A percentile compares a stretch with the other conserved stretches of the same genome.
Evolutionary conservation across 371 early-diverging fungal species (phyloP).

Genomic region (Mortierella sp.): DNA sequence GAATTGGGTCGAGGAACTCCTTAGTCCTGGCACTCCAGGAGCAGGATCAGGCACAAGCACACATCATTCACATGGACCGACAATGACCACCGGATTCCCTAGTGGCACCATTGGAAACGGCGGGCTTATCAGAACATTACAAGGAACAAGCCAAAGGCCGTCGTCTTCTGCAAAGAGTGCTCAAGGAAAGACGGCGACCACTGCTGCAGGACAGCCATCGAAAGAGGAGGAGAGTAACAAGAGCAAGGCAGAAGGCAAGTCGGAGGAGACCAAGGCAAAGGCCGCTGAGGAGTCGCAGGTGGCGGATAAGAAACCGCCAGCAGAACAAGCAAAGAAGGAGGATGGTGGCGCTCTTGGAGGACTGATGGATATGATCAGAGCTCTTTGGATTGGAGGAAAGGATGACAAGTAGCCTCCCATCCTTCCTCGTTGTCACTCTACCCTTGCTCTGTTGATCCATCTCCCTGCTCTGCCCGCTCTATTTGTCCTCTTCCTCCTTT

Average conservation of each 20-base stretch:
- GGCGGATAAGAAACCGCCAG: not conserved
- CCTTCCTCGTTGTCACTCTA: not conserved
- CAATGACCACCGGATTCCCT: slow-evolving; percentile 5
- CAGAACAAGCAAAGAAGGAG: not conserved
- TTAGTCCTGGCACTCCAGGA: slow-evolving; percentile 29
- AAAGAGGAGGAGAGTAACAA: too few relatives aligned
- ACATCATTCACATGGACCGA: too few relatives aligned
- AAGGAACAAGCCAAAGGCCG: slow-evolving; percentile 21
- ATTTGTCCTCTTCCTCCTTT: too few relatives aligned
- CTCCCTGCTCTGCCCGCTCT: too few relatives aligned
- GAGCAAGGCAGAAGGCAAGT: not conserved
- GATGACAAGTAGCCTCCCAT: not conserved
- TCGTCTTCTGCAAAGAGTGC: not conserved
- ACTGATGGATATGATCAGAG: slow-evolving; percentile 26
- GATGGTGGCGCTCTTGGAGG: slow-evolving; percentile 22
- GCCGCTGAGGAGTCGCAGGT: not conserved
- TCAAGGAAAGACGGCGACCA: not conserved
- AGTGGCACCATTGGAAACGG: slow-evolving; percentile 22
- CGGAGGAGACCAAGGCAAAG: not conserved
- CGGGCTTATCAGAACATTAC: slow-evolving; percentile 32
- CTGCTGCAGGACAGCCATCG: too few relatives aligned
- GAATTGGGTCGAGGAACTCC: slow-evolving; percentile 40
- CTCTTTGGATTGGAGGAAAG: slow-evolving; percentile 21
- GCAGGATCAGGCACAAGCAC: too few relatives aligned
- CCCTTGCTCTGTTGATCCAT: slow-evolving; percentile 2